A percentile compares a stretch with the other conserved stretches of the same genome.
These are phyloP conservation scores for Colletotrichum tamarilloi DNA, from an alignment of 2,329 filamentous ascomycete species.

Conservation along the genomic window DNA sequence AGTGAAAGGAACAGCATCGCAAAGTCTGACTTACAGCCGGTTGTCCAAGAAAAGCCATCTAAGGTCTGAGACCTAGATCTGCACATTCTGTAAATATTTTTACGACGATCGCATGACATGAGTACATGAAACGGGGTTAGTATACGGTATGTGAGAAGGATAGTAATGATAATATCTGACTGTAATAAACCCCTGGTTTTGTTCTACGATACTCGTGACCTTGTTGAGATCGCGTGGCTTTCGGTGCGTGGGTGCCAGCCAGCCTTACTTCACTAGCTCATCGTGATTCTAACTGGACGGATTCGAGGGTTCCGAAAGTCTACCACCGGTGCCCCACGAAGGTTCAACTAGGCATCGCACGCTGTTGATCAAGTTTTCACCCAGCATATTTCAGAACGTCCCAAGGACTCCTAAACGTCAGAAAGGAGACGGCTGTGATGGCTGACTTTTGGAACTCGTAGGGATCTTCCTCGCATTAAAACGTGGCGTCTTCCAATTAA, in stretches of 20 bases:
- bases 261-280: not conserved
- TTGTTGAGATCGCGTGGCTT: not conserved
- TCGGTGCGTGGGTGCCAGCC: not conserved
- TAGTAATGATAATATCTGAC: conserved; percentile 20
- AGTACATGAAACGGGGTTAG: not conserved
- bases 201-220: not conserved
- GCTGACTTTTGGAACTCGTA: not conserved
- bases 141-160: not conserved
- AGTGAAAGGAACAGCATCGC: conserved; percentile 22
- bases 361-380: not conserved
- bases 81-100: not conserved
- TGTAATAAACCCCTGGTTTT: not conserved
- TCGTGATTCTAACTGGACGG: not conserved
- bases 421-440: too few relatives aligned
- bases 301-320: not conserved
- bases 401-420: not conserved
- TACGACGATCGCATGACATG: not conserved
- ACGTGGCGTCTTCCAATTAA: not conserved
- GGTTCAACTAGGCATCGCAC: not conserved
- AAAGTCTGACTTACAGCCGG: not conserved
- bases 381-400: not conserved
- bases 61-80: not conserved
- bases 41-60: not conserved
- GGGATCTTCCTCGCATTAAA: not conserved
- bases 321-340: not conserved